Evolutionary conservation across 78 protist species (phyloP).

Genomic region (slime mould (Dictyostelium discoideum)): DNA sequence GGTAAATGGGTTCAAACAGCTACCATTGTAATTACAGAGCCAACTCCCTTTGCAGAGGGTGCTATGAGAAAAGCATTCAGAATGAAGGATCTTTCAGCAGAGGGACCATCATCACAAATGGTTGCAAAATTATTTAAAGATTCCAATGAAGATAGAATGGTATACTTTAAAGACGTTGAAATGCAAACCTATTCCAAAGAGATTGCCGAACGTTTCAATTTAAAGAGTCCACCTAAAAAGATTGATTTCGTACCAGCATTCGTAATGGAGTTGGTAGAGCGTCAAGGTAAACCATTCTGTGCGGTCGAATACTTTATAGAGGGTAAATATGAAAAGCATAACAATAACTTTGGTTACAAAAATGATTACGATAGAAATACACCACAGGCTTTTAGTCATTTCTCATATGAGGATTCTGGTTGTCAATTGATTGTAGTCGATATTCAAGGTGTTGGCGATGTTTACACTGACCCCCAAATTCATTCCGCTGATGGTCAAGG

Average conservation of each 20-base stretch:
- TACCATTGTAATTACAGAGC: conserved; percentile 76
- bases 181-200: conserved; percentile 80
- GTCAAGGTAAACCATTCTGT: conserved; percentile 82
- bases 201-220: conserved; percentile 82
- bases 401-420: conserved; percentile 88
- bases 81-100: conserved; percentile 78
- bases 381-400: conserved; percentile 96
- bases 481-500: conserved; percentile 89
- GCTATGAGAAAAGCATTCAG: conserved; percentile 74
- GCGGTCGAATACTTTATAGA: conserved; percentile 84
- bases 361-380: conserved; percentile 86
- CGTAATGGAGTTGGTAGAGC: conserved; percentile 75
- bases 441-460: conserved; percentile 95
- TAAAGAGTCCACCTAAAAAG: conserved; percentile 76
- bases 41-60: conserved; percentile 82
- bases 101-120: conserved; percentile 80
- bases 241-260: conserved; percentile 83
- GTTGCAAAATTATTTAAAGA: conserved; percentile 76
- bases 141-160: conserved; percentile 76
- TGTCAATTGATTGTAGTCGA: conserved; percentile 87
- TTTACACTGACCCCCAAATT: conserved; percentile 95
- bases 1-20: conserved; percentile 82
- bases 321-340: conserved; percentile 90
- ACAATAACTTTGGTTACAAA: conserved; percentile 91
- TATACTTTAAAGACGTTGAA: conserved; percentile 85